Base-by-base conservation (phyloP, 2,329 filamentous ascomycete genomes). In the Trichoderma hamatum region DNA sequence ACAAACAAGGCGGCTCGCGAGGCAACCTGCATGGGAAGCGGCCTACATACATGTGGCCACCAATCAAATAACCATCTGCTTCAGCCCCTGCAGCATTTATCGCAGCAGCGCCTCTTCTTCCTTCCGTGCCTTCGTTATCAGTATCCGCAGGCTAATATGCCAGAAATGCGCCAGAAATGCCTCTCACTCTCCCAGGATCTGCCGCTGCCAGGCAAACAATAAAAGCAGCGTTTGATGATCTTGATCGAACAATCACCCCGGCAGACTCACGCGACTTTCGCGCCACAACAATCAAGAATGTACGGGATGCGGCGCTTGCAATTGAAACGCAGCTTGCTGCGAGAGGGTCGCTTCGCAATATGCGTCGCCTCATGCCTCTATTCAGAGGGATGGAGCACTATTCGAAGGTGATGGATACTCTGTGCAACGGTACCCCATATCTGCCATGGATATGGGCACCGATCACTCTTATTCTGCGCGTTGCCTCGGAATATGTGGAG, bases 401-500 rank as follows among this genome's bases (percentile, higher is more conserved):
- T 1, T 64, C 49, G 0, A 80, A 80, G 49, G 74, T 75, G 0
- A 74, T 84, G 0, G 82, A 84, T 1, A 73, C 81, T 0, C 70
- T 84, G 0, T 85, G 83, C 70, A 82, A 84, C 56, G 83, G 82
- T 0, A 85, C 82, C 0, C 80, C 79, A 0, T 85, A 78, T 70
- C 43, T 85, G 3, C 75, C 81, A 0, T 84, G 79, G 78, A 74
- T 85, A 1, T 85, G 84, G 83, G 81, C 82, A 1, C 82, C 81
- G 0, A 80, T 84, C 30, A 80, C 76, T 9, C 71, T 82, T 3
- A 16, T 64, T 30, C 14, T 28, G 3, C 19, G 55, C 9, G 32
- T 65, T 21, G 52, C 62, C 1, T 34, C 62, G 11, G 62, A 56
- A 14, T 43, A 49, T 7, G 28, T 49, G 11, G 52, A 58, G 11